Evolutionary conservation across 805 yeast species (phyloP), one percentile per base, ranked within the genome.

Genomic region (Metschnikowia colocasiae): DNA sequence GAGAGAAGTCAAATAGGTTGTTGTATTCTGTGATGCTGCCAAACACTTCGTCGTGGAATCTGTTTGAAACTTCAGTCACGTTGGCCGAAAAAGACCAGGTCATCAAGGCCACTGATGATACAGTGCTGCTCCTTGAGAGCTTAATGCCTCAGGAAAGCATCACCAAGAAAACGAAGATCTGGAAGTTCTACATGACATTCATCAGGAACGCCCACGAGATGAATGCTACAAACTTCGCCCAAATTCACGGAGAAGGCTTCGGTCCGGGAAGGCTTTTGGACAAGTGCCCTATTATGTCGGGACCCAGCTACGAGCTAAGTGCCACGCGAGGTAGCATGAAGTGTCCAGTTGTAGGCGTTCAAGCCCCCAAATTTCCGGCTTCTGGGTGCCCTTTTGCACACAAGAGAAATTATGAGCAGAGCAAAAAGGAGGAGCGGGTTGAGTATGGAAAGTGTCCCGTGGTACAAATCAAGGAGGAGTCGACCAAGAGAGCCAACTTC

Each of bases 181-280:
- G 76, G 76, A 61, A 61, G 35, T 71, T 72, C 47, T 71, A 72
- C 56, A 50, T 65, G 47, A 68, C 72, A 1, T 64, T 71, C 46
- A 58, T 69, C 29, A 62, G 64, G 26, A 64, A 62, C 48, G 53
- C 65, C 8, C 60, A 53, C 40, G 65, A 60, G 47, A 51, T 64
- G 52, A 61, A 54, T 40, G 49, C 63, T 10, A 52, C 58, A 16
- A 62, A 64, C 45, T 64, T 68, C 43, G 69, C 68, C n/a, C 64
- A 63, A 42, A 44, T 54, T 16, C 59, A 54, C 27, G 52, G 55
- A 1, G 55, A 58, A 7, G 58, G 52, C 12, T 47, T 56, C 15
- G 51, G 54, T n/a, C 45, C 53, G 3, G 53, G 55, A 18, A 40
- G 47, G n/a, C 43, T 54, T 8, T 31, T 54, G 16, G 55, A 49